Base-by-base conservation (phyloP, 2,329 filamentous ascomycete species). In the Cladosporium oxysporum region DNA sequence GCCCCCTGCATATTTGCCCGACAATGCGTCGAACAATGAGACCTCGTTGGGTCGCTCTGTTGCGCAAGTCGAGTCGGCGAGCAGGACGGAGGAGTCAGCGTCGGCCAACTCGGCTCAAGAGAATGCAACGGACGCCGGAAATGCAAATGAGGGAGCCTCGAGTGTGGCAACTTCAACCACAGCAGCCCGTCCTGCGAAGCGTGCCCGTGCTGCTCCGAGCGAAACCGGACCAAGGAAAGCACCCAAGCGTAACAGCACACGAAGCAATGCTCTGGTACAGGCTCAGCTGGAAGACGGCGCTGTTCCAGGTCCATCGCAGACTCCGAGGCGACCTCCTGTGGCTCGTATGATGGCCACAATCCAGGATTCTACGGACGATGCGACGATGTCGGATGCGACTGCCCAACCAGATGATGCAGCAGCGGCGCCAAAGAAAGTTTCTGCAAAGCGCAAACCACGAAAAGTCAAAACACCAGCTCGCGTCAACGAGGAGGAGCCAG, bases 181-280 rank as follows among this genome's bases (percentile, higher is more conserved):
- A 23, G 31, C 35, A 31, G 11, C 23, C 33, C 61, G 61, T 33
- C 26, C 61, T 14, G 49, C 50, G 18, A 63, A 63, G 33, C 61
- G 61, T 26, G 26, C 18, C 7, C 28, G 33, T 11, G 23, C 8
- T 23, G 18, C 33, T 44, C 7, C 35, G 53, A 23, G 29, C 50
- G 63, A 65, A 23, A 12, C 61, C 3, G 21, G 29, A 23, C 6
- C 63, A 18, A 55, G 63, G 31, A 65, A 65, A 14, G 63, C 63
- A 23, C 63, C 63, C 1, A 65, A 60, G 47, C 29, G 63, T 14
- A 65, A 33, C 41, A 65, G 63, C 35, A 60, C 63, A 23, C 63
- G 70, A 35, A 73, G 44, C 21, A 62, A 66, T 33, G 59, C 64
- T 12, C 47, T 37, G 23, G 50, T 62, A 26, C 64, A 66, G 18